Evolutionary conservation across 768 basidiomycete genomes (phyloP).

Genomic region (Amanita phalloides): DNA sequence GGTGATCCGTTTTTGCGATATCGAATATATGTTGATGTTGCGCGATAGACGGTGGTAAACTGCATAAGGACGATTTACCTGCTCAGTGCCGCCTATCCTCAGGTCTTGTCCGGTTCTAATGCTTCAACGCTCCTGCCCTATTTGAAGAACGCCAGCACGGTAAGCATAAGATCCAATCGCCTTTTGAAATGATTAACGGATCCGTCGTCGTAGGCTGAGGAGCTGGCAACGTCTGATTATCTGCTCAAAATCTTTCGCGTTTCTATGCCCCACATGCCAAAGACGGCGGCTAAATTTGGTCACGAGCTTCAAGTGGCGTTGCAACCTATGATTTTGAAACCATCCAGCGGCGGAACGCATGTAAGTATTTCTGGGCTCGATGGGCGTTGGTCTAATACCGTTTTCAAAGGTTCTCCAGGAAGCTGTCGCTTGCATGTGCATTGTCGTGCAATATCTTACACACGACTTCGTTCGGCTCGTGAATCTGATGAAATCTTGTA

Average conservation of each 20-base stretch:
- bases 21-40: constrained; percentile 1
- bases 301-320: constrained; percentile 72
- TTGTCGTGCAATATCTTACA: constrained; percentile 74
- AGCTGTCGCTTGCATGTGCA: constrained; percentile 86
- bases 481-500: constrained; percentile 77
- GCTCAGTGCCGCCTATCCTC: constrained; percentile 74
- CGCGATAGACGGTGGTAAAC: constrained; percentile 60
- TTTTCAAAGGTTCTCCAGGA: constrained; percentile 70
- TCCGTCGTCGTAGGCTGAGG: constrained; percentile 50
- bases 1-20: constrained; percentile 16
- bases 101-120: constrained; percentile 71
- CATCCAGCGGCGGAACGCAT: constrained; percentile 53
- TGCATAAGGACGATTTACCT: constrained; percentile 81
- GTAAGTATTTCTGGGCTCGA: constrained; percentile 25
- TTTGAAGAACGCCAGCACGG: constrained; percentile 71
- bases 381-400: not conserved
- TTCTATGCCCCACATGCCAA: constrained; percentile 82
- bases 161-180: constrained; percentile 22
- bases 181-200: not conserved
- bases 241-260: constrained; percentile 81
- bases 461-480: constrained; percentile 76
- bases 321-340: constrained; percentile 89
- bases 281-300: constrained; percentile 82
- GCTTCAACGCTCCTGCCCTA: constrained; percentile 87
- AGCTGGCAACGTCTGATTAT: constrained; percentile 76